Conservation (phyloP, 2,329 filamentous ascomycete species). For the Byssochlamys sp. region DNA sequence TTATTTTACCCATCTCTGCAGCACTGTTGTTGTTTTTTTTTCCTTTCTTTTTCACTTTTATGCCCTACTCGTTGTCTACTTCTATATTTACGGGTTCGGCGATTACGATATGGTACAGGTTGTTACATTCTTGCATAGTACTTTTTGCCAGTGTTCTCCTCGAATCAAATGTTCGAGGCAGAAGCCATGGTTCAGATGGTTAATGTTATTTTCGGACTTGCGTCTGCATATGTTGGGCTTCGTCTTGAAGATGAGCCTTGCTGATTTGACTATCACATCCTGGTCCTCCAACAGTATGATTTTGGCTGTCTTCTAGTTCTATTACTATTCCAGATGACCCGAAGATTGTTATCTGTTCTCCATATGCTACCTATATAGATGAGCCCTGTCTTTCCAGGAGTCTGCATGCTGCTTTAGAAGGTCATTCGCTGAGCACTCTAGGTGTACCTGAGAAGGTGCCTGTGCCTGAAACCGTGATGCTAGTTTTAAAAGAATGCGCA, state of each 20-base stretch:
- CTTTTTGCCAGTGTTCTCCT: slow-evolving; percentile 1
- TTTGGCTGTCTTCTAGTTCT: neutral
- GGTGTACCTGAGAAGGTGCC: neutral
- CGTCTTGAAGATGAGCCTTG: neutral
- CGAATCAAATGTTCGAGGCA: slow-evolving; percentile 1
- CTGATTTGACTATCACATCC: neutral
- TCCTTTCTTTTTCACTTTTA: slow-evolving; percentile 1
- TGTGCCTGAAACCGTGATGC: neutral
- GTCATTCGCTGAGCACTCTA: neutral
- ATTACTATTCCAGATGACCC: neutral
- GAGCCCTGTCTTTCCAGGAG: neutral
- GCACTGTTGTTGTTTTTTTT: slow-evolving; percentile 3
- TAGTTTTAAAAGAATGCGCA: neutral
- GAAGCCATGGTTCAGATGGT: neutral
- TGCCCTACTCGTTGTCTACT: slow-evolving; percentile 12
- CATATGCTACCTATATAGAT: neutral
- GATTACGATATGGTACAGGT: slow-evolving; percentile 17
- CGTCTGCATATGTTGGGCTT: neutral
- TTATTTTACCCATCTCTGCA: slow-evolving; percentile 9
- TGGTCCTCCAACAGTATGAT: neutral
- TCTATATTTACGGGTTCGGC: slow-evolving; percentile 12
- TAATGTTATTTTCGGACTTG: neutral
- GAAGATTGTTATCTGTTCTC: neutral
- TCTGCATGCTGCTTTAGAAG: neutral
- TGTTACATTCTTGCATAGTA: slow-evolving; percentile 13